Evolutionary conservation across 768 basidiomycete species (phyloP).

Genomic region (Leccinum variicolor): DNA sequence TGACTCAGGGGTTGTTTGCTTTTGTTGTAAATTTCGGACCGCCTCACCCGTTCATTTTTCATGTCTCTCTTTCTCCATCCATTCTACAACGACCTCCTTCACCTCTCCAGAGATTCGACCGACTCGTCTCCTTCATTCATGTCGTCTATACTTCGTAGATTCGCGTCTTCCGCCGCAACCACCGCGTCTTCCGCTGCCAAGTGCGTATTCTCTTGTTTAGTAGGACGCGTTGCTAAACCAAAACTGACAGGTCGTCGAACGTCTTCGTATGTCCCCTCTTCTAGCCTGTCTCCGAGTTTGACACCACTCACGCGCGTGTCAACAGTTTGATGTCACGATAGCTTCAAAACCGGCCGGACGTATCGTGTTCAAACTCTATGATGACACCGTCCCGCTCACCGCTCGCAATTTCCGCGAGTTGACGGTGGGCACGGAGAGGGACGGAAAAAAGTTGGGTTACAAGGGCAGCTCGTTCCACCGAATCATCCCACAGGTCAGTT

Average conservation of each 20-base stretch:
- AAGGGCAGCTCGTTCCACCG: slow-evolving; percentile 67
- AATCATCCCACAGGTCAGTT: slow-evolving; percentile 58
- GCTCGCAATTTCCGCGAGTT: slow-evolving; percentile 80
- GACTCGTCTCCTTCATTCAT: slow-evolving; percentile 31
- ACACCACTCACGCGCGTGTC: background rate
- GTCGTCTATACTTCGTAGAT: slow-evolving; percentile 51
- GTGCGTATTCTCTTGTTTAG: slow-evolving; percentile 4
- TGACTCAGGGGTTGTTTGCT: background rate
- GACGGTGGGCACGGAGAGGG: slow-evolving; percentile 43
- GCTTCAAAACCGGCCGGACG: slow-evolving; percentile 58
- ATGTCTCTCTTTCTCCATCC: slow-evolving; percentile 26
- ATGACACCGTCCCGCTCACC: slow-evolving; percentile 80
- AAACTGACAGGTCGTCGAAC: slow-evolving; percentile 12
- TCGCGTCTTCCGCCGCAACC: slow-evolving; percentile 45
- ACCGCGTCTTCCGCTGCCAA: slow-evolving; percentile 13
- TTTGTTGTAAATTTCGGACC: background rate
- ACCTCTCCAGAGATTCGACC: slow-evolving; percentile 11
- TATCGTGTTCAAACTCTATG: slow-evolving; percentile 80
- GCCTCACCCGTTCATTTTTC: background rate
- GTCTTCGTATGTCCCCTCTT: slow-evolving; percentile 29
- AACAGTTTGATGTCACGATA: slow-evolving; percentile 65
- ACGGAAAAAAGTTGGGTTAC: slow-evolving; percentile 68
- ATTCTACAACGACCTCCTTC: slow-evolving; percentile 21
- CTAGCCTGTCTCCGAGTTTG: background rate
- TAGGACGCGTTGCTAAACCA: slow-evolving; percentile 1